These are phyloP conservation scores for Ceratocystis variospora DNA, from an alignment of 2,329 filamentous ascomycete species.

Conservation along the genomic window DNA sequence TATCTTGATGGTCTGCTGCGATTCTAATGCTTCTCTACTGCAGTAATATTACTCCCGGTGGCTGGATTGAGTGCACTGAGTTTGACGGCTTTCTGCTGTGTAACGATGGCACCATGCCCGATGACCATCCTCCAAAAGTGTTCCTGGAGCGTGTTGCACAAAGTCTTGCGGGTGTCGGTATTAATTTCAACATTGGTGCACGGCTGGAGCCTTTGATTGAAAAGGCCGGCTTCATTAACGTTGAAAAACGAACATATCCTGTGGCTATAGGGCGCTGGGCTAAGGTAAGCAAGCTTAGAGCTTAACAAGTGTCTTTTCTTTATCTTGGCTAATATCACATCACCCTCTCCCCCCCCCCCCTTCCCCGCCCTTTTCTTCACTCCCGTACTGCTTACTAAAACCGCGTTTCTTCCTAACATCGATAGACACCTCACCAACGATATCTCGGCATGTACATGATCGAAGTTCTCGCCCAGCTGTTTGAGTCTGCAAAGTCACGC, in stretches of 20 bases:
- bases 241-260: conserved; percentile 27
- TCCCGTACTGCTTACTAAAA: neutral
- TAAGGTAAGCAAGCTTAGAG: conserved; percentile 24
- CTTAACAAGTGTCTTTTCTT: neutral
- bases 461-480: conserved; percentile 30
- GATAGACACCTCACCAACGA: conserved; percentile 23
- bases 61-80: conserved; percentile 40
- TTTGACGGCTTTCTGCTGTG: conserved; percentile 30
- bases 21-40: neutral
- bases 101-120: conserved; percentile 33
- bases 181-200: conserved; percentile 28
- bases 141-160: conserved; percentile 26
- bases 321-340: neutral
- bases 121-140: conserved; percentile 28
- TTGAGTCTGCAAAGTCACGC: conserved; percentile 29
- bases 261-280: conserved; percentile 36
- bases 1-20: neutral
- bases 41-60: conserved; percentile 28
- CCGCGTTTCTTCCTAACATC: neutral
- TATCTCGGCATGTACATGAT: conserved; percentile 34
- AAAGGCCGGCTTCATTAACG: conserved; percentile 32
- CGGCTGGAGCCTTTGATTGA: conserved; percentile 28
- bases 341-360: too few species aligned
- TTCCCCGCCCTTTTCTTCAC: too few species aligned
- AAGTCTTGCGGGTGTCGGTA: conserved; percentile 28